These are phyloP conservation scores for Podila verticillata DNA, from an alignment of 192 early-diverging fungal genomes.

Conservation along the genomic window DNA sequence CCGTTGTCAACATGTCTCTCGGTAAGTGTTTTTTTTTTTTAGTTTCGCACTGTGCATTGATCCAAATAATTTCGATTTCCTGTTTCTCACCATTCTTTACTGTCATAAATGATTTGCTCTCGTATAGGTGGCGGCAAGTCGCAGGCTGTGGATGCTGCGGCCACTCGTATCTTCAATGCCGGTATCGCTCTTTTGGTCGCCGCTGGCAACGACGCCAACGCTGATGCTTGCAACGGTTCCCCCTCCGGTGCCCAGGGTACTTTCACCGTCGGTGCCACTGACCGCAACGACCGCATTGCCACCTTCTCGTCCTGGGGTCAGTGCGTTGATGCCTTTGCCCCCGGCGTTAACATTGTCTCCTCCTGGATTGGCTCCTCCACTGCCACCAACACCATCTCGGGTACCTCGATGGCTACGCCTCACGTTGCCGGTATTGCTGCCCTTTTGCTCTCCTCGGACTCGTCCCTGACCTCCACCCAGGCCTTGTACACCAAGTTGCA, in stretches of 20 bases:
- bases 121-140: no score
- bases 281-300: conserved; percentile 65
- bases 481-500: conserved; percentile 60
- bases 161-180: no score
- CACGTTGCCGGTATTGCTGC: conserved; percentile 85
- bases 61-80: no score
- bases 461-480: conserved; percentile 14
- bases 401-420: conserved; percentile 91
- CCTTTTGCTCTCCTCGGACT: conserved; percentile 46
- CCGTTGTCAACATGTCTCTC: background rate
- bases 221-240: background rate
- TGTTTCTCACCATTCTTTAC: no score
- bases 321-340: conserved; percentile 59
- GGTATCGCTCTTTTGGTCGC: no score
- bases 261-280: conserved; percentile 58
- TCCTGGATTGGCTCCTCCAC: conserved; percentile 64
- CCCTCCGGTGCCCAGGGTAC: conserved; percentile 54
- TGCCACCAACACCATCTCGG: conserved; percentile 87
- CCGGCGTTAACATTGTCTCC: conserved; percentile 15
- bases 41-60: no score
- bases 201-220: no score
- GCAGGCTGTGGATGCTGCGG: no score
- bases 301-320: conserved; percentile 74
- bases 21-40: background rate
- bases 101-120: no score